phyloP scores from a whole-genome alignment of 768 basidiomycete genomes.

The Cystoderma amianthinum region DNA sequence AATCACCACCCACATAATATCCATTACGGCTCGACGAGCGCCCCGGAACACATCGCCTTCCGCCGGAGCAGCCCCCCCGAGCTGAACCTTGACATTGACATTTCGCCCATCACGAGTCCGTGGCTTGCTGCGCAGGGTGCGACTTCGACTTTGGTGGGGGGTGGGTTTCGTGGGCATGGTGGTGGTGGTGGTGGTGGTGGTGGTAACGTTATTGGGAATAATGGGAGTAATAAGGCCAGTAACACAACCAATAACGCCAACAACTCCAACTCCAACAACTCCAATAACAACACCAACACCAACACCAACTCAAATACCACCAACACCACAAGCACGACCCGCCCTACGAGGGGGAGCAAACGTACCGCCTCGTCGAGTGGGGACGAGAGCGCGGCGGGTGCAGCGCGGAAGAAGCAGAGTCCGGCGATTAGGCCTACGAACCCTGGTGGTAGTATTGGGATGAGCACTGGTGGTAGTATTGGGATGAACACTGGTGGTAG shows the following conservation, averaged over 20 bases:
- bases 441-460: too few species aligned
- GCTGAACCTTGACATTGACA: conserved; percentile 61
- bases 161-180: too few species aligned
- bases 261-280: conserved; percentile 13
- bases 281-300: conserved; percentile 2
- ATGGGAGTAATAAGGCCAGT: too few species aligned
- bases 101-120: conserved; percentile 76
- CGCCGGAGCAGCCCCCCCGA: conserved; percentile 27
- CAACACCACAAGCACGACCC: too few species aligned
- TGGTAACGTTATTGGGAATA: too few species aligned
- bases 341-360: too few species aligned
- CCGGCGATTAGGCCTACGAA: conserved; percentile 37
- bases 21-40: conserved; percentile 43
- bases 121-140: conserved; percentile 64
- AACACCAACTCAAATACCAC: conserved; percentile 11
- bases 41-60: conserved; percentile 73
- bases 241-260: too few species aligned
- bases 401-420: conserved; percentile 45
- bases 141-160: conserved; percentile 12
- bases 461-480: conserved; percentile 15
- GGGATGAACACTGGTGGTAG: too few species aligned
- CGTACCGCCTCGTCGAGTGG: conserved; percentile 51
- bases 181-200: too few species aligned
- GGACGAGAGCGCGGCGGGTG: conserved; percentile 35
- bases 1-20: conserved; percentile 20